phyloP scores from a whole-genome alignment of 2,329 filamentous ascomycete species.

The Fusarium nisikadoi region DNA sequence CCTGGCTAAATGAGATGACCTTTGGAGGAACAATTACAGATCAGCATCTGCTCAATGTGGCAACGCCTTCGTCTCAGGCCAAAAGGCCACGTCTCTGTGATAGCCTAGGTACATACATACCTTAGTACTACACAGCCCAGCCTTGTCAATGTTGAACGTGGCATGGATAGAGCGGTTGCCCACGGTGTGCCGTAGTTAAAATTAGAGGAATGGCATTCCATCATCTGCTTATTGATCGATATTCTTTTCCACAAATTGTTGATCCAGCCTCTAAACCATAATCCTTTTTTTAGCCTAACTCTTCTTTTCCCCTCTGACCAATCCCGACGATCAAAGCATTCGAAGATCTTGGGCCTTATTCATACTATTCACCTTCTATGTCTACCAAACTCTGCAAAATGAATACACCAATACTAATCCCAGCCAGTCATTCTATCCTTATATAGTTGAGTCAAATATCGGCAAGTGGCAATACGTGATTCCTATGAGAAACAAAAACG shows the following conservation, averaged over 20 bases:
- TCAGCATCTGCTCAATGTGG: constrained; percentile 15
- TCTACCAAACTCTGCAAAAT: not conserved
- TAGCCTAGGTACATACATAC: not conserved
- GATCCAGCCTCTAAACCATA: not conserved
- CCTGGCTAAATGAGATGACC: constrained; percentile 7
- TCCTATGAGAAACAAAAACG: not conserved
- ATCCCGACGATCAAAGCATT: not conserved
- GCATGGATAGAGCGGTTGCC: not conserved
- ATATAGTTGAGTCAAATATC: not conserved
- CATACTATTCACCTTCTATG: not conserved
- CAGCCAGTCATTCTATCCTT: not conserved
- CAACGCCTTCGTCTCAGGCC: constrained; percentile 25
- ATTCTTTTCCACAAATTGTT: constrained; percentile 11
- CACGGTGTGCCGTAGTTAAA: not conserved
- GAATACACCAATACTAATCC: too few species aligned
- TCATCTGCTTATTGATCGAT: constrained; percentile 12
- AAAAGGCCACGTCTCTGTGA: constrained; percentile 25
- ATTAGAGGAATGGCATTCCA: not conserved
- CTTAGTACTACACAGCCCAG: not conserved
- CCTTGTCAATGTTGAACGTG: constrained; percentile 4
- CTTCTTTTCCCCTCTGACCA: not conserved
- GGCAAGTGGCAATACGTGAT: not conserved
- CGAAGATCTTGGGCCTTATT: not conserved
- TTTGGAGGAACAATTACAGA: not conserved
- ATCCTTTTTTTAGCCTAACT: not conserved